These are phyloP conservation scores for Colletotrichum endophyticum DNA, from an alignment of 2,329 filamentous ascomycete genomes.

Conservation along the genomic window DNA sequence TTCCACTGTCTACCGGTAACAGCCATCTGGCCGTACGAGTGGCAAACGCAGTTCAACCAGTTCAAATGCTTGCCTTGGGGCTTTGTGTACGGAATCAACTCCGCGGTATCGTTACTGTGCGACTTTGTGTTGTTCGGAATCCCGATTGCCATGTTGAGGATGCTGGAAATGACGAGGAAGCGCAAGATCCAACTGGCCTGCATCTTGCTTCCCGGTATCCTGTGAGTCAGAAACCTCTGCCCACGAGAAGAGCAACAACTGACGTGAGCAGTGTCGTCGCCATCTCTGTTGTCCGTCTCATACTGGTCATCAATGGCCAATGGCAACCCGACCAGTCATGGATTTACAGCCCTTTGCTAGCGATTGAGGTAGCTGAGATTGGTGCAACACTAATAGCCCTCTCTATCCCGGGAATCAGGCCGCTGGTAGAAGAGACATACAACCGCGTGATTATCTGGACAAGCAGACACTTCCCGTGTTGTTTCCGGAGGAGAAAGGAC, in stretches of 20 bases:
- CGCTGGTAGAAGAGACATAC: slow-evolving; percentile 28
- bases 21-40: slow-evolving; percentile 55
- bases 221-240: slow-evolving; percentile 36
- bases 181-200: slow-evolving; percentile 51
- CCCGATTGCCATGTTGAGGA: slow-evolving; percentile 50
- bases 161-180: slow-evolving; percentile 45
- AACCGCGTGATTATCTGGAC: background rate
- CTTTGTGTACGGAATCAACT: slow-evolving; percentile 56
- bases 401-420: slow-evolving; percentile 55
- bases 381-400: slow-evolving; percentile 55
- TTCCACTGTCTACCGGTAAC: slow-evolving; percentile 58
- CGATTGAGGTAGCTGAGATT: slow-evolving; percentile 54
- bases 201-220: slow-evolving; percentile 53
- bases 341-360: slow-evolving; percentile 55
- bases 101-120: slow-evolving; percentile 51
- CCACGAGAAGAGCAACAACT: accelerated
- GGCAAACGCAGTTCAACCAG: slow-evolving; percentile 41
- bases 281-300: slow-evolving; percentile 51
- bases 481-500: background rate
- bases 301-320: slow-evolving; percentile 52
- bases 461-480: background rate
- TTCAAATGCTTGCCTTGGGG: slow-evolving; percentile 56
- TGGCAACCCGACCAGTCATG: slow-evolving; percentile 53
- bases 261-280: slow-evolving; percentile 44
- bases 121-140: slow-evolving; percentile 56